phyloP scores from a whole-genome alignment of 192 early-diverging fungal genomes.

The Diversispora epigaea region DNA sequence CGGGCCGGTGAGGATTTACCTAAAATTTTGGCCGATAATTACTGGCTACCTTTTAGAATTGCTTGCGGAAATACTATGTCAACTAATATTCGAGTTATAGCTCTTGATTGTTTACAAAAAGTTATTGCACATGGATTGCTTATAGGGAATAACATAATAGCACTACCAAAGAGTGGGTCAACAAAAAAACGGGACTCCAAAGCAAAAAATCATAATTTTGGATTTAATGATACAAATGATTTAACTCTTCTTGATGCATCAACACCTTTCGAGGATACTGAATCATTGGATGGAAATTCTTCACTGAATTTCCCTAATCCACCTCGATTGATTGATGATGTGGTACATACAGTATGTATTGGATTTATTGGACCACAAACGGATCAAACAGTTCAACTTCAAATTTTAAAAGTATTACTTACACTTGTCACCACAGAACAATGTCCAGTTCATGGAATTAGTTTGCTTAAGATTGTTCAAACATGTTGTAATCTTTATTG shows the following conservation, averaged over 20 bases:
- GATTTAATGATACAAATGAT: constrained; percentile 45
- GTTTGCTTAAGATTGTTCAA: constrained; percentile 48
- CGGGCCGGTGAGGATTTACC: constrained; percentile 41
- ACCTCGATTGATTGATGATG: constrained; percentile 45
- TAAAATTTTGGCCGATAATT: constrained; percentile 42
- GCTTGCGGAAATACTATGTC: constrained; percentile 42
- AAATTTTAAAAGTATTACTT: constrained; percentile 48
- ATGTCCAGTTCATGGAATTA: constrained; percentile 46
- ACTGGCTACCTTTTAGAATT: constrained; percentile 46
- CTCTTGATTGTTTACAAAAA: constrained; percentile 46
- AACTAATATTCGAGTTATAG: constrained; percentile 40
- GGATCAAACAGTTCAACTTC: constrained; percentile 45
- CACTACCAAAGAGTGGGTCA: constrained; percentile 31
- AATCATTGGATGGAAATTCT: constrained; percentile 39
- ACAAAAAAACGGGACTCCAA: constrained; percentile 33
- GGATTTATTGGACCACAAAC: constrained; percentile 43
- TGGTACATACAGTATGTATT: constrained; percentile 48
- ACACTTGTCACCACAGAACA: constrained; percentile 45
- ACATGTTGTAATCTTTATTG: constrained; percentile 49
- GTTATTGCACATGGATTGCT: constrained; percentile 47
- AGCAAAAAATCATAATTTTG: constrained; percentile 33
- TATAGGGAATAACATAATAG: constrained; percentile 35
- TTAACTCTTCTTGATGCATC: constrained; percentile 40
- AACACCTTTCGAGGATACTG: constrained; percentile 42
- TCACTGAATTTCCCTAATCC: constrained; percentile 43